Percentiles rank a stretch among this genome's conserved stretches.
Evolutionary conservation across 441 rosid species (phyloP).

Genomic region (Arabidopsis lyrata): DNA sequence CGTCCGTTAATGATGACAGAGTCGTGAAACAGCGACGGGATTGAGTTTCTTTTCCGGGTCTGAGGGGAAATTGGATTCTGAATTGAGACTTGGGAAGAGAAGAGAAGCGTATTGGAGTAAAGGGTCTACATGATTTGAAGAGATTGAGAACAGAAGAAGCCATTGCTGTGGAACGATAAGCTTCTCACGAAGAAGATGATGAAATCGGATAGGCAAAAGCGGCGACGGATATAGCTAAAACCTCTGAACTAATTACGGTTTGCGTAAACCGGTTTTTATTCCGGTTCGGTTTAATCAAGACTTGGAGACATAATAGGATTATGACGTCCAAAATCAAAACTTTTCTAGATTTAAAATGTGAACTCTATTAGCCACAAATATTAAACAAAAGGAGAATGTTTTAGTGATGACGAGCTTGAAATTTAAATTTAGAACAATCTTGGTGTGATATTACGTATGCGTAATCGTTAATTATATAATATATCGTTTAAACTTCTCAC

Average conservation of each 20-base stretch:
- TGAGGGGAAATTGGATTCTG: slow-evolving; percentile 32
- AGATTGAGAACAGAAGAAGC: slow-evolving; percentile 55
- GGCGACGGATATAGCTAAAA: slow-evolving; percentile 23
- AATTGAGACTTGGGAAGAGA: slow-evolving; percentile 36
- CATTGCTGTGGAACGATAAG: slow-evolving; percentile 46
- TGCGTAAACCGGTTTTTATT: not conserved
- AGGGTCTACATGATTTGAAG: slow-evolving; percentile 53
- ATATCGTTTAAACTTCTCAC: slow-evolving; percentile 19
- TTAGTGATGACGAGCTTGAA: slow-evolving; percentile 24
- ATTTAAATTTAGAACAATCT: not conserved
- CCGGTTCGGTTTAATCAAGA: not conserved
- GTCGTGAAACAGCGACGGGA: slow-evolving; percentile 49
- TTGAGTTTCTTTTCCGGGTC: slow-evolving; percentile 36
- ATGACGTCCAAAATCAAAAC: not conserved
- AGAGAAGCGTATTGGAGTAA: slow-evolving; percentile 46
- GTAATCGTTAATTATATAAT: slow-evolving; percentile 7
- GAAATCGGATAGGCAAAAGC: slow-evolving; percentile 32
- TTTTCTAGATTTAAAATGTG: slow-evolving; percentile 8
- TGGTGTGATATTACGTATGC: slow-evolving; percentile 31
- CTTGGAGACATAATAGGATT: not conserved
- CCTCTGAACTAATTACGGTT: slow-evolving; percentile 21
- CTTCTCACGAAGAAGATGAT: slow-evolving; percentile 14
- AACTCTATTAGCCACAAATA: not conserved
- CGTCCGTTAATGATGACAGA: slow-evolving; percentile 32
- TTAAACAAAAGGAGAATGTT: not conserved